Evolutionary conservation across 495 filamentous ascomycete genomes (phyloP).

Genomic region (Penicillium riverlandense): DNA sequence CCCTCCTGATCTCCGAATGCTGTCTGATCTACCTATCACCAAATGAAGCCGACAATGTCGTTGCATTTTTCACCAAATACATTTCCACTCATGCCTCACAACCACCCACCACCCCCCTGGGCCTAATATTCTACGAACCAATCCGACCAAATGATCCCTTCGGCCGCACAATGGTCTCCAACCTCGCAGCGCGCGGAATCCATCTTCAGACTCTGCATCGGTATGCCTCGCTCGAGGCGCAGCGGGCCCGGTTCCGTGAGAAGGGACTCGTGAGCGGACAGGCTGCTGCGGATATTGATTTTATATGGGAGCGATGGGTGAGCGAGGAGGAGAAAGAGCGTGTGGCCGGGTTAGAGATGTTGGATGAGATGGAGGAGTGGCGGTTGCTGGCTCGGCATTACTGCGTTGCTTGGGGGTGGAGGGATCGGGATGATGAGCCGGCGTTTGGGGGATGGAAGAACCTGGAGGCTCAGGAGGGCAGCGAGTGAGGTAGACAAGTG

Average conservation of each 20-base stretch:
- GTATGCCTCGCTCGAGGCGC: conserved; percentile 58
- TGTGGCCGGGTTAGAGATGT: conserved; percentile 70
- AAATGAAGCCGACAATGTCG: conserved; percentile 49
- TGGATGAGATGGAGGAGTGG: conserved; percentile 98
- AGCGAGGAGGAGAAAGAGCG: conserved; percentile 66
- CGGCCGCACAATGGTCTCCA: conserved; percentile 82
- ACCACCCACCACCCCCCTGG: conserved; percentile 33
- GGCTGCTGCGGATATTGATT: conserved; percentile 60
- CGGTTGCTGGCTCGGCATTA: conserved; percentile 81
- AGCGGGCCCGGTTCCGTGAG: conserved; percentile 54
- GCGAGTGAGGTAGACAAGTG: too few relatives aligned
- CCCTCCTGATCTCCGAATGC: conserved; percentile 85
- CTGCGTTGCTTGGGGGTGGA: conserved; percentile 81
- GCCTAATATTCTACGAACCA: conserved; percentile 81
- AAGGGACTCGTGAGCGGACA: conserved; percentile 53
- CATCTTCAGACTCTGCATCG: conserved; percentile 71
- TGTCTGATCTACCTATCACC: conserved; percentile 82
- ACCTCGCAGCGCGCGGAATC: conserved; percentile 79
- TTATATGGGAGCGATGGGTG: conserved; percentile 73
- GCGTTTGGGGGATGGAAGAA: conserved; percentile 35
- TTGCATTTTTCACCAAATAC: conserved; percentile 60
- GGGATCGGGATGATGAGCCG: conserved; percentile 27
- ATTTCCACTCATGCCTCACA: conserved; percentile 16
- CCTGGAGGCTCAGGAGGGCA: conserved; percentile 15
- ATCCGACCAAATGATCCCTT: conserved; percentile 78